phyloP scores from a whole-genome alignment of 352 stramenopile genomes.

The Globisporangium barbulae region DNA sequence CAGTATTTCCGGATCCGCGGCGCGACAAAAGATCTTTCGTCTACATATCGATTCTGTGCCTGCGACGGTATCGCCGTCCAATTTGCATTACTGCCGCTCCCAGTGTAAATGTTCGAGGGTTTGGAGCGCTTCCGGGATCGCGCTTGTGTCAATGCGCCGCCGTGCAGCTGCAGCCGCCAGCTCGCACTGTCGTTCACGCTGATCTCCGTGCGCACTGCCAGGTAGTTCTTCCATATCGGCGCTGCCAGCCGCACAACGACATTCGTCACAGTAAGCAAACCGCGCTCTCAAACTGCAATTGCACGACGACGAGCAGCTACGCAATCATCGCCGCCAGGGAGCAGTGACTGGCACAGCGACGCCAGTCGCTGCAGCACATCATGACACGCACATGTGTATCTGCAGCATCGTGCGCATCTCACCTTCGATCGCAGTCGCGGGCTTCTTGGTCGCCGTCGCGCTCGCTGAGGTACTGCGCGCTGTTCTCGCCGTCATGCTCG shows the following conservation, averaged over 20 bases:
- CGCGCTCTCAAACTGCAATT: neutral
- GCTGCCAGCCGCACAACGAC: constrained; percentile 22
- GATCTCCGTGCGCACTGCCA: constrained; percentile 36
- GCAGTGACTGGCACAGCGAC: neutral
- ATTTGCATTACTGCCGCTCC: neutral
- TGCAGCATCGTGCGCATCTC: neutral
- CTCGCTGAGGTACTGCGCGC: neutral
- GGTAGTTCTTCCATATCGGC: constrained; percentile 67
- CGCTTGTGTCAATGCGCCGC: neutral
- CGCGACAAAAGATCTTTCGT: constrained; percentile 13
- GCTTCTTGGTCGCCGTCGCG: constrained; percentile 6
- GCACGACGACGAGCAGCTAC: constrained; percentile 1
- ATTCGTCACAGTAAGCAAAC: neutral
- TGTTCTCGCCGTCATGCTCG: neutral
- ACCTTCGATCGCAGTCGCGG: neutral
- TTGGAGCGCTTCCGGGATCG: constrained; percentile 46
- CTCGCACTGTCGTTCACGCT: neutral
- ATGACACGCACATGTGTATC: neutral
- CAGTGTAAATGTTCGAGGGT: constrained; percentile 14
- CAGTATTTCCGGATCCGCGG: constrained; percentile 55
- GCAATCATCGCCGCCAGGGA: neutral
- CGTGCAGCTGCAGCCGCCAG: neutral
- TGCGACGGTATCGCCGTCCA: constrained; percentile 7
- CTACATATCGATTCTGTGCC: neutral
- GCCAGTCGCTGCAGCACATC: neutral